Evolutionary conservation across 257 asterid genomes (phyloP), one percentile per base, ranked within the genome.

Genomic region (Penstemon eatonii): DNA sequence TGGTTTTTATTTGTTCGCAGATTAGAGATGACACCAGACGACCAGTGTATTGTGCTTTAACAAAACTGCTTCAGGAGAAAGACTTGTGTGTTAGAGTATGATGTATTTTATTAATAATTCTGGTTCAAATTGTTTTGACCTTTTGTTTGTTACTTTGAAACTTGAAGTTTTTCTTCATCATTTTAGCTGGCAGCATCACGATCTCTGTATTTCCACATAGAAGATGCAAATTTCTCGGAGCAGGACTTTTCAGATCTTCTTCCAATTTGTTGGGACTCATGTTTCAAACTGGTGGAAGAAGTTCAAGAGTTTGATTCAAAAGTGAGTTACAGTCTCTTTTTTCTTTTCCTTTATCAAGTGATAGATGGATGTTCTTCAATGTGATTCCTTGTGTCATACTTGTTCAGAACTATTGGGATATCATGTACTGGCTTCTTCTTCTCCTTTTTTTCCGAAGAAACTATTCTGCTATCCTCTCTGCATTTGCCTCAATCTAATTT

Each of bases 251-350:
- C 75, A 15, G 93, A 91, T 82, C 96, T 94, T 83, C 89, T 91
- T 73, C 88, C 94, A 2, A 65, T 80, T 13, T 94, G 96, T 78
- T 94, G 96, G 98, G 94, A 94, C 73, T 81, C 87, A 51, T 84
- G 96, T 76, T 94, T 94, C 84, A 83, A 86, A 73, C 77, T 94
- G 79, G 87, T 84, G 33, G 98, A 91, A 68, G 96, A 91, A 77
- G 98, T 89, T 41, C 89, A 89, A 70, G 99, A 94, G 79, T 87
- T 94, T 73, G 99, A 94, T 84, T 91, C 99, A 38, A 94, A 94
- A 85, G 98, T 87, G 70, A 67, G 81, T 68, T 71, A 37, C 37
- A 33, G 37, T 67, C 63, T 68, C 75, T 38, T 62, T 52, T 44
- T 47, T 60, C 58, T 10, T 7, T 60, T 51, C 55, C 47, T 8